Conservation (phyloP, 352 stramenopile genomes). For the Phytophthora hibernalis region DNA sequence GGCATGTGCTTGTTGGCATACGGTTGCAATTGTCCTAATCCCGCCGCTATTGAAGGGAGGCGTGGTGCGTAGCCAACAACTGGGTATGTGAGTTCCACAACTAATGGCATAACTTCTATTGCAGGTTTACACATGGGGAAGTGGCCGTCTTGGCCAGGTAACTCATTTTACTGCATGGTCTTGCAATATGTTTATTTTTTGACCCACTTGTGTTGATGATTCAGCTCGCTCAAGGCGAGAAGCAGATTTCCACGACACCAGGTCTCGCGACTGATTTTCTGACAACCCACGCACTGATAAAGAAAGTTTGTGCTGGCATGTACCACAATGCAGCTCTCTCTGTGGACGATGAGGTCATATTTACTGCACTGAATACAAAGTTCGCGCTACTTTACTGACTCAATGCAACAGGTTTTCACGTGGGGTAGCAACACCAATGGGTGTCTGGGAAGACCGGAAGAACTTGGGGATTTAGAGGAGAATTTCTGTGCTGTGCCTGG, state of each 20-base stretch:
- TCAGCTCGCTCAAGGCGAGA: slow-evolving; percentile 73
- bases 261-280: slow-evolving; percentile 86
- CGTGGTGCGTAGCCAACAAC: slow-evolving; percentile 42
- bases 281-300: slow-evolving; percentile 83
- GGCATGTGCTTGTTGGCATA: slow-evolving; percentile 89
- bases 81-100: neutral
- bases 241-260: slow-evolving; percentile 73
- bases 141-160: slow-evolving; percentile 92
- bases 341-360: slow-evolving; percentile 83
- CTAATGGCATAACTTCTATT: neutral
- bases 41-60: slow-evolving; percentile 86
- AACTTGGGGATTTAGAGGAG: slow-evolving; percentile 77
- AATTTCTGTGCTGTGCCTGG: slow-evolving; percentile 84
- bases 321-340: slow-evolving; percentile 93
- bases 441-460: slow-evolving; percentile 82
- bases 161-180: neutral
- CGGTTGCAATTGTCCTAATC: slow-evolving; percentile 88
- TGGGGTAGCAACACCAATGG: slow-evolving; percentile 94
- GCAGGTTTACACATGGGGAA: slow-evolving; percentile 93
- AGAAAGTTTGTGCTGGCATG: slow-evolving; percentile 86
- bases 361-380: neutral
- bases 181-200: neutral
- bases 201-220: neutral
- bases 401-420: slow-evolving; percentile 82
- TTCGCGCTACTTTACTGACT: neutral